These are phyloP conservation scores for Saccharomycopsis crataegensis DNA, from an alignment of 1,139 yeast genomes.

Conservation along the genomic window DNA sequence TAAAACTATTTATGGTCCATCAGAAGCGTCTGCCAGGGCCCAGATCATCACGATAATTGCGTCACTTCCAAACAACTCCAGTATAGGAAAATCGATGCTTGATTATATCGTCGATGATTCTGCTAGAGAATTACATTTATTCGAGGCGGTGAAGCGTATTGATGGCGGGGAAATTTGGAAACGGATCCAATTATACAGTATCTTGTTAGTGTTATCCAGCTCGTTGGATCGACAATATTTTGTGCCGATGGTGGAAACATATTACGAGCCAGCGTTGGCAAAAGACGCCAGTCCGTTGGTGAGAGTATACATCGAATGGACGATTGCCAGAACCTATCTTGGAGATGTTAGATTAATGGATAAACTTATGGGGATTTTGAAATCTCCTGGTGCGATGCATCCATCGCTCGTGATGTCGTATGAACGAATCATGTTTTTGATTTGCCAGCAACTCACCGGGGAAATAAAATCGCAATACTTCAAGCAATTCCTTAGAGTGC, in stretches of 20 bases:
- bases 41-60: conserved; percentile 40
- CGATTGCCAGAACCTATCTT: conserved; percentile 39
- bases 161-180: conserved; percentile 67
- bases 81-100: conserved; percentile 37
- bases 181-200: conserved; percentile 50
- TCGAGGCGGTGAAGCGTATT: conserved; percentile 44
- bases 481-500: conserved; percentile 28
- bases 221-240: background rate
- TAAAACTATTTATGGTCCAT: conserved; percentile 45
- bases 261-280: conserved; percentile 31
- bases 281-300: conserved; percentile 72
- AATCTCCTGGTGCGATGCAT: conserved; percentile 25
- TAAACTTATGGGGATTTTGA: conserved; percentile 28
- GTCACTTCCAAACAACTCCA: conserved; percentile 23
- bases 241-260: conserved; percentile 21
- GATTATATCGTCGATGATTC: conserved; percentile 34
- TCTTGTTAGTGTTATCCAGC: conserved; percentile 35
- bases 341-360: conserved; percentile 26
- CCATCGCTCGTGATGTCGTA: conserved; percentile 55
- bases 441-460: conserved; percentile 27
- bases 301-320: conserved; percentile 75
- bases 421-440: conserved; percentile 52
- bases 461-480: conserved; percentile 23
- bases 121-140: conserved; percentile 36
- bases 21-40: conserved; percentile 51